Conservation (phyloP, 2,329 filamentous ascomycete genomes). For the Akanthomyces dipterigenus region DNA sequence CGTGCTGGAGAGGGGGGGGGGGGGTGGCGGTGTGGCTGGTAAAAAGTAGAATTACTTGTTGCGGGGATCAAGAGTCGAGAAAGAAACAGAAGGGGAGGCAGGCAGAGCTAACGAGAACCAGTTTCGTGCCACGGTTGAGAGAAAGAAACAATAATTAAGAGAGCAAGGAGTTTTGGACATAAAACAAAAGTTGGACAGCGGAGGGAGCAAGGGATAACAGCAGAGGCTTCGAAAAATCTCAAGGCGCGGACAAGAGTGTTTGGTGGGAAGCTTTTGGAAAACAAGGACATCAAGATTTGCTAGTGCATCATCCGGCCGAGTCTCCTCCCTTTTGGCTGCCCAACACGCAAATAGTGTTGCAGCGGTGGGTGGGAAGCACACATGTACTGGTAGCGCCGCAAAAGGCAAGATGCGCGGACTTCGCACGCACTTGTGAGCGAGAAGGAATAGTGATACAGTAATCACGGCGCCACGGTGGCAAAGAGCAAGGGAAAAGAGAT, state of each 20-base stretch:
- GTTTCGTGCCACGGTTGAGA: not conserved
- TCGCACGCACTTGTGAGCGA: not conserved
- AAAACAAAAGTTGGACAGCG: no score
- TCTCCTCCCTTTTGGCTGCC: not conserved
- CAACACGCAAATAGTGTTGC: not conserved
- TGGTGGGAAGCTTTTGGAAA: not conserved
- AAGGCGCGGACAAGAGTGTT: not conserved
- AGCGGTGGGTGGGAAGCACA: not conserved
- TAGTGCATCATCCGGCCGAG: not conserved
- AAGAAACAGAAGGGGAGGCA: not conserved
- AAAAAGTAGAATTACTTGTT: not conserved
- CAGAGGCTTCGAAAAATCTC: not conserved
- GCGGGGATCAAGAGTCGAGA: not conserved
- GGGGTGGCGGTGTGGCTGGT: not conserved
- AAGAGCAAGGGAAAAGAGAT: not conserved
- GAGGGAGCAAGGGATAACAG: no score
- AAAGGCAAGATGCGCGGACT: not conserved
- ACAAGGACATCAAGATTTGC: not conserved
- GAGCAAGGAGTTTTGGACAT: not conserved
- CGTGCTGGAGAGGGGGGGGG: not conserved
- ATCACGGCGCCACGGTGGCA: not conserved
- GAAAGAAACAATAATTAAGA: not conserved
- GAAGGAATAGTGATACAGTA: not conserved
- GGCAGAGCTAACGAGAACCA: no score
- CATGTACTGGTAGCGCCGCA: not conserved